Evolutionary conservation across 495 filamentous ascomycete species (phyloP), one percentile per base, ranked within the genome.

Genomic region (Terfezia boudieri): DNA sequence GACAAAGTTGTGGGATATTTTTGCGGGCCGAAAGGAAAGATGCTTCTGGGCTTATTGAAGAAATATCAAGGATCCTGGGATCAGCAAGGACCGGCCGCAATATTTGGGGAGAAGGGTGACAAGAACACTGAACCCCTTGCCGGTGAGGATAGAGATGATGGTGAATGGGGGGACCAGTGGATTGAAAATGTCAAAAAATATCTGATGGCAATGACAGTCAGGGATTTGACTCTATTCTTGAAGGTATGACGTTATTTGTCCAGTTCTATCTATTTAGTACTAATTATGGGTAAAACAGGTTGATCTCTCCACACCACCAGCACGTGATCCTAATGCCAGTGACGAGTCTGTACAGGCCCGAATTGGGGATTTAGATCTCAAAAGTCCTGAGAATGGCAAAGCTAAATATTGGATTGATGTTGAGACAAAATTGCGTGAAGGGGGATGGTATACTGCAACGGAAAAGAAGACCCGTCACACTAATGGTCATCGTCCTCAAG

Each of bases 351-450:
- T 90, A 0, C 81, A 88, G 62, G 81, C 84, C 38, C 77, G 81
- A 51, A 69, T 98, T 2, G 88, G 81, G 0, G 90, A 98, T 66
- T 70, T 95, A 48, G 90, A 98, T 65, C 72, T 84, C 60, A 98
- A 98, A 69, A 79, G 77, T n/a, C 68, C 74, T 12, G 70, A 70
- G 5, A 76, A 73, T 11, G 73, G 72, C 8, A 94, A 93, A 67
- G 65, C 77, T 46, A 63, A 69, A 23, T 83, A 89, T 58, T 98
- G 90, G 90, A 66, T 70, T 56, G 68, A 68, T 7, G 66, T 75
- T 5, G 87, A 94, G 67, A 58, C 61, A 51, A 64, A 66, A 14
- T 64, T 95, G 54, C 73, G 80, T 51, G 67, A 76, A 1, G 80
- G 74, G 9, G 86, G 84, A 11, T 94, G 82, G 77, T 94, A 94